Evolutionary conservation across 2,329 filamentous ascomycete species (phyloP), one percentile per base, ranked within the genome.

Genomic region (Myriosclerotinia scirpicola): DNA sequence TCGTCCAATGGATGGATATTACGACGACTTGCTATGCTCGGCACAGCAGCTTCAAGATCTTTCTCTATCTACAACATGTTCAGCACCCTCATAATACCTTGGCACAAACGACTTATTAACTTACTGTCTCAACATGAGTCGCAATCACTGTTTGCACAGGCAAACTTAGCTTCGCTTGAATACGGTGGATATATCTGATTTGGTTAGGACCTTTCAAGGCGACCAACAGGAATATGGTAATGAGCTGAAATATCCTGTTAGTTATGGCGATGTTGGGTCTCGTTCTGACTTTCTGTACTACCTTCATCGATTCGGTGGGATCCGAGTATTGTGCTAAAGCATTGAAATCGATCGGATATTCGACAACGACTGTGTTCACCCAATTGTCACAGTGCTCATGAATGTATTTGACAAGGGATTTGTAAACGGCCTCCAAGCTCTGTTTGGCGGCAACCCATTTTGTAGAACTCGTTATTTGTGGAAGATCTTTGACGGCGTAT

Each of bases 171-270:
- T 70, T 75, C 11, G 65, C 66, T 67, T 79, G 78, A 50, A 85
- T 81, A 30, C 77, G 76, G 9, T 75, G 76, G 54, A 89, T 81
- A 73, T 87, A 87, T 72, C 79, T 79, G 44, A 81, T 80, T 66
- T 82, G 82, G 64, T 85, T 83, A 36, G 85, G 82, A 15, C 86
- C 87, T 74, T 84, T 82, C 69, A 87, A 83, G 36, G 85, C 85
- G n/a, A 82, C 83, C 67, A 87, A 83, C 30, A 90, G 80, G 74
- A 90, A 82, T 65, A 90, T 80, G 67, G 86, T 85, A 53, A 90
- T 79, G 61, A 90, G 80, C 80, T 89, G 80, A 30, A 67, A n/a
- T 42, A 54, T 58, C n/a, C 65, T 67, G 69, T 76, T 60, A 76
- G 70, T 70, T 60, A 70, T 44, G 42, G 52, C 40, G 48, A 20